phyloP scores from a whole-genome alignment of 495 filamentous ascomycete species.

The Staphylotrichum longicolle region DNA sequence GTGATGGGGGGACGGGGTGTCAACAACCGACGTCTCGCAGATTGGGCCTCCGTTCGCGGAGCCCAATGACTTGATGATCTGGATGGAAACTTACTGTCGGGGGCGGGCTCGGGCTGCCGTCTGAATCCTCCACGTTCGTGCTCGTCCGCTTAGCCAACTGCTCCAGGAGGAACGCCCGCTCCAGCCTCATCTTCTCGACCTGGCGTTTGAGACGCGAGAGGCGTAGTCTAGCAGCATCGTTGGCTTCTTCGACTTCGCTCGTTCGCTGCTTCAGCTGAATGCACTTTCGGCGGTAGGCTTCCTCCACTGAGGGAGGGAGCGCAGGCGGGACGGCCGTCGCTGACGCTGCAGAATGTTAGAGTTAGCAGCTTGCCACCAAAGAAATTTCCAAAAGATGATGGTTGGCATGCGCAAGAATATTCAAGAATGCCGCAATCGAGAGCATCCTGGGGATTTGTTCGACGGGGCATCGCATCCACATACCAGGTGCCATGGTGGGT shows the following conservation, averaged over 20 bases:
- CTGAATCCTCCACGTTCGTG: slow-evolving; percentile 71
- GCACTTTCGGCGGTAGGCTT: slow-evolving; percentile 95
- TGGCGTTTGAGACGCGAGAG: slow-evolving; percentile 76
- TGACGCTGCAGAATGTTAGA: slow-evolving; percentile 15
- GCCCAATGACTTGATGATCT: slow-evolving; percentile 11
- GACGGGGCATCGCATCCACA: slow-evolving; percentile 8
- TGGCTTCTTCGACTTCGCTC: slow-evolving; percentile 83
- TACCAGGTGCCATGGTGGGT: slow-evolving; percentile 32
- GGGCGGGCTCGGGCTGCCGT: slow-evolving; percentile 68
- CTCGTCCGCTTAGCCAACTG: slow-evolving; percentile 82
- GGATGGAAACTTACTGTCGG: slow-evolving; percentile 57
- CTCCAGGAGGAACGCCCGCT: slow-evolving; percentile 85
- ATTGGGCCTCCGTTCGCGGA: slow-evolving; percentile 15
- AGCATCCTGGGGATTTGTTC: no score
- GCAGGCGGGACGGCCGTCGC: slow-evolving; percentile 54
- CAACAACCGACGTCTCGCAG: slow-evolving; percentile 27
- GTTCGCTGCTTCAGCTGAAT: slow-evolving; percentile 90
- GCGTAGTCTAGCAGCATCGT: slow-evolving; percentile 74
- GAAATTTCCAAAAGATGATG: background rate
- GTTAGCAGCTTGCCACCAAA: slow-evolving; percentile 9
- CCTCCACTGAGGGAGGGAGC: slow-evolving; percentile 91
- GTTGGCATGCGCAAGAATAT: background rate
- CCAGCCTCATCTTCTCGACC: slow-evolving; percentile 87
- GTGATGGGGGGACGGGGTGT: slow-evolving; percentile 22
- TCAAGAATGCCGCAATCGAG: background rate